phyloP scores from a whole-genome alignment of 2,329 filamentous ascomycete species.

The Exophiala sp. region DNA sequence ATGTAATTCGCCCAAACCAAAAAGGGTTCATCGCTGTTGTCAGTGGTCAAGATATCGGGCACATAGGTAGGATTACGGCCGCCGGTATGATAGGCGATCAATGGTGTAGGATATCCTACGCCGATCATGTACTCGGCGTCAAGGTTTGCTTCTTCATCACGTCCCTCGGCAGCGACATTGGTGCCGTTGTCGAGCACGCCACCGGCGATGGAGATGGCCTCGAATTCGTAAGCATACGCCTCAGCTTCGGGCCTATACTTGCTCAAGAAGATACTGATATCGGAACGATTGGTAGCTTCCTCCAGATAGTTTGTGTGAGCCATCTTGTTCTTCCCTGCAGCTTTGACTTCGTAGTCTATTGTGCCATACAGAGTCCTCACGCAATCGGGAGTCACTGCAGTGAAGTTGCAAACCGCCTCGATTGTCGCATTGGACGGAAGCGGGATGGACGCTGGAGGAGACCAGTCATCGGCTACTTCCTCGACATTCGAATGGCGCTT shows the following conservation, averaged over 20 bases:
- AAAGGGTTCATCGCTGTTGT: constrained; percentile 22
- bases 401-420: constrained; percentile 45
- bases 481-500: constrained; percentile 14
- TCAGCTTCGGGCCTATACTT: constrained; percentile 36
- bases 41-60: constrained; percentile 13
- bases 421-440: constrained; percentile 29
- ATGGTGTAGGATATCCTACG: constrained; percentile 34
- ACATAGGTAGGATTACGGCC: constrained; percentile 33
- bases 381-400: constrained; percentile 49
- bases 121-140: constrained; percentile 26
- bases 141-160: constrained; percentile 22
- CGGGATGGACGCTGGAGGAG: constrained; percentile 8
- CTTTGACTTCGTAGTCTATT: constrained; percentile 47
- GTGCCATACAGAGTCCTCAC: constrained; percentile 51
- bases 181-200: constrained; percentile 29
- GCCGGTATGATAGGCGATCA: constrained; percentile 52
- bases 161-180: constrained; percentile 13
- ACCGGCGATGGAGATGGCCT: constrained; percentile 32
- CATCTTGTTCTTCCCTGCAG: constrained; percentile 40
- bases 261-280: constrained; percentile 35
- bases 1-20: constrained; percentile 21
- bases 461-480: constrained; percentile 14
- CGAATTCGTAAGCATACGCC: constrained; percentile 33
- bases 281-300: constrained; percentile 44
- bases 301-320: constrained; percentile 45